phyloP scores from a whole-genome alignment of 257 asterid genomes.

The Rehmannia glutinosa region DNA sequence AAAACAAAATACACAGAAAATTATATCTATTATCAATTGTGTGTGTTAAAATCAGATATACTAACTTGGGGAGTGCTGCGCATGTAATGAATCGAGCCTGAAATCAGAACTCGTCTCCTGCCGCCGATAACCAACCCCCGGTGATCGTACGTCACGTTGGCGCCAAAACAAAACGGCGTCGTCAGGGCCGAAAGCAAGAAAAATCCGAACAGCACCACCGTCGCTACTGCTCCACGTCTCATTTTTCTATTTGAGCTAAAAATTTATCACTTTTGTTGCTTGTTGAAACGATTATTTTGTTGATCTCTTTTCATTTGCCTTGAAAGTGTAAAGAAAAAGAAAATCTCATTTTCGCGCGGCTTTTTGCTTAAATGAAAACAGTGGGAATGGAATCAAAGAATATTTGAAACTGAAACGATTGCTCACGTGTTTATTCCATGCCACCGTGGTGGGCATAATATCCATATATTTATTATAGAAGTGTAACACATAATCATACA shows the following conservation, averaged over 20 bases:
- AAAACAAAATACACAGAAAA: no score
- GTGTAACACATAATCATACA: no score
- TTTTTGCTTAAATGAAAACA: neutral
- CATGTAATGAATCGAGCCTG: slow-evolving; percentile 64
- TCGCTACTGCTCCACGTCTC: slow-evolving; percentile 17
- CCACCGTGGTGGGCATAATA: no score
- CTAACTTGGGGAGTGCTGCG: slow-evolving; percentile 60
- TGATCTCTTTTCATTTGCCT: neutral
- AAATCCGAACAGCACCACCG: slow-evolving; percentile 16
- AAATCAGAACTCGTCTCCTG: slow-evolving; percentile 34
- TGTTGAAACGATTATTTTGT: neutral
- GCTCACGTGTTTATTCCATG: no score
- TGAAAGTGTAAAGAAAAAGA: neutral
- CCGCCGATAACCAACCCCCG: slow-evolving; percentile 58
- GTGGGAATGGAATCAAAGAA: slow-evolving; percentile 10
- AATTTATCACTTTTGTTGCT: neutral
- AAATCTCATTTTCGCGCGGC: neutral
- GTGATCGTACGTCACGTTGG: slow-evolving; percentile 61
- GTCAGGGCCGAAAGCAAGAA: slow-evolving; percentile 25
- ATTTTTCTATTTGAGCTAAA: neutral
- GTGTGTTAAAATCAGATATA: no score
- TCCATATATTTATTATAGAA: no score
- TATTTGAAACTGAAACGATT: neutral
- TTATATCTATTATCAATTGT: no score
- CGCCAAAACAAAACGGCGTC: slow-evolving; percentile 35